Conservation (phyloP, 768 basidiomycete genomes). For the Lentinula boryana region DNA sequence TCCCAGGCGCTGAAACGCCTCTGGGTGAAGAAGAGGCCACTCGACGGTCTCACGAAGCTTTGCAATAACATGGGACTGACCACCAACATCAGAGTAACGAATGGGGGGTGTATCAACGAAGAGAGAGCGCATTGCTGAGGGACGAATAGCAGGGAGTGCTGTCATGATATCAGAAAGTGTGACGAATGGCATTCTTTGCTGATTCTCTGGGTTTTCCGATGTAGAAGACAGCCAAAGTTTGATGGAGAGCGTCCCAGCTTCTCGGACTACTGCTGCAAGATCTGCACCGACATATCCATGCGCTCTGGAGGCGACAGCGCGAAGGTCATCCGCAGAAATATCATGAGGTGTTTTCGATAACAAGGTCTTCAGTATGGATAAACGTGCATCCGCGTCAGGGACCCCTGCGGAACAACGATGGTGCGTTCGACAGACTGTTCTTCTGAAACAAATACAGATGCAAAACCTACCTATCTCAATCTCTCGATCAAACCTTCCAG, state of each 20-base stretch:
- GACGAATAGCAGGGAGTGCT: constrained; percentile 75
- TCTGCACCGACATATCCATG: constrained; percentile 99
- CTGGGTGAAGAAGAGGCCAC: constrained; percentile 88
- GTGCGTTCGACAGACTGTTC: neutral
- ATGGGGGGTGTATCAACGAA: constrained; percentile 84
- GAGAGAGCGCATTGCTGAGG: constrained; percentile 91
- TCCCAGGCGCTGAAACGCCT: constrained; percentile 82
- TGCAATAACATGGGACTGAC: constrained; percentile 74
- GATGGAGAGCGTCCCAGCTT: constrained; percentile 70
- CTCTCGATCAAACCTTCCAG: constrained; percentile 81
- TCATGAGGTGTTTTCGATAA: constrained; percentile 75
- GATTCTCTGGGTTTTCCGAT: constrained; percentile 13
- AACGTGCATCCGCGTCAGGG: constrained; percentile 80
- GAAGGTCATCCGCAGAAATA: constrained; percentile 55
- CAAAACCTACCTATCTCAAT: constrained; percentile 15
- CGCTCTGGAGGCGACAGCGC: constrained; percentile 64
- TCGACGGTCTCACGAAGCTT: constrained; percentile 89
- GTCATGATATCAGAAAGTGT: constrained; percentile 57
- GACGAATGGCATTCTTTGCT: constrained; percentile 33
- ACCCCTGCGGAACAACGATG: constrained; percentile 48
- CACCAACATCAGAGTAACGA: constrained; percentile 85
- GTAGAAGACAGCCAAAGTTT: constrained; percentile 32
- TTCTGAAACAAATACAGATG: neutral
- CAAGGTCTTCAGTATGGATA: constrained; percentile 82
- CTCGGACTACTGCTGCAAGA: constrained; percentile 84